phyloP scores from a whole-genome alignment of 1,284 basidiomycete genomes.

The Xerocomus minutiporus region DNA sequence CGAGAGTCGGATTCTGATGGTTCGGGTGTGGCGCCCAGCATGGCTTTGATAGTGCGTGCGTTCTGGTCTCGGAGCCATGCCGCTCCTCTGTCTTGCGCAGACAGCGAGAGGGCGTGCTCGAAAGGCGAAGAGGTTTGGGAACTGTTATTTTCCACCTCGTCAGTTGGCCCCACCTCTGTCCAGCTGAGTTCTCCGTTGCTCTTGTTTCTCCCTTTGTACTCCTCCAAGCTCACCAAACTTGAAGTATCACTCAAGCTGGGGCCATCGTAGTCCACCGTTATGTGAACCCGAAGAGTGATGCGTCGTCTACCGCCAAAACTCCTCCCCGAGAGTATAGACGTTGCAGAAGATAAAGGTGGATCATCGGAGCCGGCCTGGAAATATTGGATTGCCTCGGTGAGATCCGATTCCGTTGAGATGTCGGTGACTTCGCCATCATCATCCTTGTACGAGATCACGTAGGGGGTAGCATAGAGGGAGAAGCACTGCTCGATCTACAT shows the following conservation, averaged over 20 bases:
- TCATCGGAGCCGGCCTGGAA: conserved; percentile 73
- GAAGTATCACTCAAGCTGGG: conserved; percentile 86
- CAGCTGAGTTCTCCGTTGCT: conserved; percentile 59
- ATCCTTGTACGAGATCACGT: conserved; percentile 77
- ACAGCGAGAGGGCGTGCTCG: conserved; percentile 40
- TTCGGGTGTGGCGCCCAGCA: conserved; percentile 56
- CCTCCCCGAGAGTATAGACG: conserved; percentile 68
- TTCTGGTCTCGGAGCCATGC: conserved; percentile 84
- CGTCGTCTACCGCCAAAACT: conserved; percentile 65
- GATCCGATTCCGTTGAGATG: conserved; percentile 67
- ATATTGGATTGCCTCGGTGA: conserved; percentile 82
- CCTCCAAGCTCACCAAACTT: conserved; percentile 72
- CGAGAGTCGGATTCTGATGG: conserved; percentile 53
- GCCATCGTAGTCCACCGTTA: conserved; percentile 83
- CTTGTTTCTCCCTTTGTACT: conserved; percentile 57
- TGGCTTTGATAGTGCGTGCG: conserved; percentile 53
- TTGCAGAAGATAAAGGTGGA: conserved; percentile 59
- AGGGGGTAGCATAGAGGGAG: conserved; percentile 64
- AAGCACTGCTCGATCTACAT: conserved; percentile 78
- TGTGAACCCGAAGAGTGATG: conserved; percentile 71
- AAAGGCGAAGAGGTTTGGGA: conserved; percentile 34
- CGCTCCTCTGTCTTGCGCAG: conserved; percentile 60
- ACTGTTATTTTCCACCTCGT: conserved; percentile 58
- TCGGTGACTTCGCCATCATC: conserved; percentile 76
- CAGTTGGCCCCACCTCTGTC: conserved; percentile 38